These are phyloP conservation scores for Viola odorata DNA, from an alignment of 345 rosid genomes.

Conservation along the genomic window DNA sequence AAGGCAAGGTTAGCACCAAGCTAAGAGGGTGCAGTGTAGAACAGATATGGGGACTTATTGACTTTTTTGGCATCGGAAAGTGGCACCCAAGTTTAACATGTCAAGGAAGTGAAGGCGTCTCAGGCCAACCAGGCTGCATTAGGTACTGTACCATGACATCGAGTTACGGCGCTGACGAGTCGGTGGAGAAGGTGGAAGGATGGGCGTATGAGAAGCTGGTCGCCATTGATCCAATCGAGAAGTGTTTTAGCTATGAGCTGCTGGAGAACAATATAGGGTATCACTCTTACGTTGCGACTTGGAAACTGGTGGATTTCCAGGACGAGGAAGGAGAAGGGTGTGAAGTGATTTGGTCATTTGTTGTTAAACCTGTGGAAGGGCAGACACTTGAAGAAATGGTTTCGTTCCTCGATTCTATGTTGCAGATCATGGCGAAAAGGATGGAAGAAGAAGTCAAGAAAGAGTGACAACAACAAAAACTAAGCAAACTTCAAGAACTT, in stretches of 20 bases:
- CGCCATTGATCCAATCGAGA: constrained; percentile 24
- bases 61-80: constrained; percentile 45
- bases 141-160: constrained; percentile 30
- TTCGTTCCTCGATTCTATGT: constrained; percentile 25
- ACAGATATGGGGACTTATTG: constrained; percentile 42
- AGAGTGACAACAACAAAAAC: no score
- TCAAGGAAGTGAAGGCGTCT: constrained; percentile 25
- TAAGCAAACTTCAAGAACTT: no score
- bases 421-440: constrained; percentile 40
- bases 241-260: constrained; percentile 27
- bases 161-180: no score
- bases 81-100: constrained; percentile 53
- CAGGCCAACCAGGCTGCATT: constrained; percentile 45
- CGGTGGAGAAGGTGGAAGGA: no score
- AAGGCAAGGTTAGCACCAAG: constrained; percentile 31
- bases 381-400: constrained; percentile 40
- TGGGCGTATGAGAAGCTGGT: constrained; percentile 47
- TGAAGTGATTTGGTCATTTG: constrained; percentile 35
- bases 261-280: constrained; percentile 43
- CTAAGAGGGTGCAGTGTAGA: constrained; percentile 29
- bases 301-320: constrained; percentile 14
- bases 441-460: constrained; percentile 33
- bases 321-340: constrained; percentile 21
- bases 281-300: constrained; percentile 25
- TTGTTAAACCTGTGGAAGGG: constrained; percentile 35